Evolutionary conservation across 129 eudicot species (phyloP), one percentile per base, ranked within the genome.

Genomic region (carrot (Daucus carota)): DNA sequence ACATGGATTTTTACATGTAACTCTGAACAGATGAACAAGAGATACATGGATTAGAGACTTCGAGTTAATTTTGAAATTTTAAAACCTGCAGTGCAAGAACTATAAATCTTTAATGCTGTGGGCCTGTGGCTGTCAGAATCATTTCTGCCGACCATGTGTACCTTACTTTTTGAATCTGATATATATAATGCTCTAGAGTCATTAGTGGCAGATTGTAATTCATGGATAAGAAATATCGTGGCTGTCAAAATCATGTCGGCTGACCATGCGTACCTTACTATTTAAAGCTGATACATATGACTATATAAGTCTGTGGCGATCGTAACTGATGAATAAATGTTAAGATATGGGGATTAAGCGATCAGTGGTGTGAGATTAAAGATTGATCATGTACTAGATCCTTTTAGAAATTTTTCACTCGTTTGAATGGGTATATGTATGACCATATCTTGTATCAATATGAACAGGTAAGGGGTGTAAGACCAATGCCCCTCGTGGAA

Each of bases 401-500:
- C 16, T 7, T 69, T 69, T 72, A 40, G 14, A 31, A 76, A 24
- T 4, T 73, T 16, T 45, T 72, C 41, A 2, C 52, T 42, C n/a
- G 44, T 31, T 12, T 62, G 74, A 7, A 57, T 47, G 16, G 62
- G 47, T 7, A 50, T 59, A 52, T 40, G 43, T 77, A 24, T 43
- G 63, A 77, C 43, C 63, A 59, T 31, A 13, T 48, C 68, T n/a
- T 33, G 46, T 17, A 22, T 83, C 34, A 32, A 62, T 11, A 73
- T 73, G 76, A 73, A 79, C 92, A 95, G 99, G 96, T 95, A 70
- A 86, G 97, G 85, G 99, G 99, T 76, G 99, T 92, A 62, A 82
- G 88, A 80, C 99, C 97, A 33, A 95, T 95, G 97, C 73, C 93
- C 69, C 87, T 95, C 66, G 72, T 77, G 68, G 99, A 95, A 83